Conservation (phyloP, 257 asterid genomes). For the Ocimum tenuiflorum region DNA sequence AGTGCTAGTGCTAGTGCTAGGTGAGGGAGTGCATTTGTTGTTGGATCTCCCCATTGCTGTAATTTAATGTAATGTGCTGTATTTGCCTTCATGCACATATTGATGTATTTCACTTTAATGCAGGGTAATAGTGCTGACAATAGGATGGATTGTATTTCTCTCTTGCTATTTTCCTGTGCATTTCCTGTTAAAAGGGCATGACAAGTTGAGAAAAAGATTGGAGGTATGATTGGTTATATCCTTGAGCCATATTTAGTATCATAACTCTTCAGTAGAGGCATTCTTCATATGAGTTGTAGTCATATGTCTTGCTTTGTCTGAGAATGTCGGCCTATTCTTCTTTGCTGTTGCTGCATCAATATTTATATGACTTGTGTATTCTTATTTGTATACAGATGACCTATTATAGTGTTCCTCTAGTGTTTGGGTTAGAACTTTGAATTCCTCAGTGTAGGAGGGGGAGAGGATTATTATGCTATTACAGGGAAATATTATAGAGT, state of each 20-base stretch:
- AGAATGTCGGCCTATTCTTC: neutral
- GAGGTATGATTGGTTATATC: conserved; percentile 54
- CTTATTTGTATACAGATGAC: neutral
- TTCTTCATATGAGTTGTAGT: neutral
- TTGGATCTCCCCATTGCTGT: neutral
- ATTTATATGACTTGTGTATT: conserved; percentile 1
- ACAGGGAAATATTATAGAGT: neutral
- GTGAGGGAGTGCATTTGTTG: neutral
- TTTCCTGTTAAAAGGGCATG: conserved; percentile 76
- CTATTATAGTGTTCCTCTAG: neutral
- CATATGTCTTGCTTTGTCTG: neutral
- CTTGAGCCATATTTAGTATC: neutral
- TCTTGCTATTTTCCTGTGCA: conserved; percentile 95
- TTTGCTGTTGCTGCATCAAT: conserved; percentile 9
- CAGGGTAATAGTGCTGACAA: conserved; percentile 83
- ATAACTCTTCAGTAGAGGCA: neutral
- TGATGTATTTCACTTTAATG: conserved; percentile 30
- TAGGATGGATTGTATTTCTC: conserved; percentile 92
- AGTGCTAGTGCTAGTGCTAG: neutral
- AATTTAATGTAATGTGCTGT: neutral
- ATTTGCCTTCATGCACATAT: conserved; percentile 11
- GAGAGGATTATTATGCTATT: neutral
- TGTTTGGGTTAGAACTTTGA: neutral
- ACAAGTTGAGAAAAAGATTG: conserved; percentile 65
- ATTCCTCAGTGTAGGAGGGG: neutral